Base-by-base conservation (phyloP, 768 basidiomycete genomes). In the Phlebiopsis flavidoalba region DNA sequence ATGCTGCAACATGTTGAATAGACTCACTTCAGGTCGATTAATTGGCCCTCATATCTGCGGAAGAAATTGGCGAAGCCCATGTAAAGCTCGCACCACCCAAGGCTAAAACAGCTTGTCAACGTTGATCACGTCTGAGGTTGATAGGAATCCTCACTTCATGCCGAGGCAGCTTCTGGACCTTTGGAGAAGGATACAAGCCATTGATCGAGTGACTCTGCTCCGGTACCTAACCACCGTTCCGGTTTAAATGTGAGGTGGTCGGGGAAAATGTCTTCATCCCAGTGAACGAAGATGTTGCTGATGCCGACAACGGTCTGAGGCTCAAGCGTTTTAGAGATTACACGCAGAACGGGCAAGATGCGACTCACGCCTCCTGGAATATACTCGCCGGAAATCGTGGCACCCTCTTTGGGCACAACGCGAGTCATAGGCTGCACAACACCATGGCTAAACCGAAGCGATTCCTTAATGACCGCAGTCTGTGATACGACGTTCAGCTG, bases 391-490 rank as follows among this genome's bases (percentile, higher is more conserved):
- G 68, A 68, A 17, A 82, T 77, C 22, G 66, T 59, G 0, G 73
- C 66, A 24, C 71, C 72, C 11, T 66, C 61, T 5, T 69, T 69
- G 3, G 74, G 74, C 8, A 80, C 74, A 35, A 80, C 66, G 31
- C 80, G 71, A 12, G 79, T 75, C 40, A 79, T 69, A 3, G 76
- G 75, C 4, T 67, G 73, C 15, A 76, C 72, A 4, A 76, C 66
- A 7, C 79, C 78, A 59, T 75, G 73, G 21, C 73, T 70, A 62
- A 79, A 69, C 22, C 80, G 70, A 43, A 81, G 70, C 0, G 78
- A 72, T 64, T 82, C 80, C 59, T 80, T 80, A 24, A 81, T 72
- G 31, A 81, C 77, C 3, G 79, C 79, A 0, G 76, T 78, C 80
- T 81, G n/a, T 31, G 31, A 22, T 22, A 24, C 31, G 26, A 52